These are phyloP conservation scores for Acmispon strigosus DNA, from an alignment of 306 rosid species.

Conservation along the genomic window DNA sequence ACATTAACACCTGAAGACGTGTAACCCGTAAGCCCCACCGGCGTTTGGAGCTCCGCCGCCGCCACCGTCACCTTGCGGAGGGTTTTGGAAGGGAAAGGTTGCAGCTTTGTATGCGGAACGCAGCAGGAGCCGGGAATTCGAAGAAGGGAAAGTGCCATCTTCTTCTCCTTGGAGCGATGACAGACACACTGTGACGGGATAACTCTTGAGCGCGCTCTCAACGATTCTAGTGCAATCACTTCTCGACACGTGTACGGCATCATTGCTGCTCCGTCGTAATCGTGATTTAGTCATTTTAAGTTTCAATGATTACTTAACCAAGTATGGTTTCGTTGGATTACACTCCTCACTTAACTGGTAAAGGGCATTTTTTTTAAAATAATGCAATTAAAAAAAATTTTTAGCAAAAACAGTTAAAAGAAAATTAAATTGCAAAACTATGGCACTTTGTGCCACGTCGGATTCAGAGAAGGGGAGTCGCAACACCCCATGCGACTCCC, in stretches of 20 bases:
- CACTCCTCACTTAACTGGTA: no score
- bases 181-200: conserved; percentile 5
- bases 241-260: conserved; percentile 17
- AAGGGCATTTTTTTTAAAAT: no score
- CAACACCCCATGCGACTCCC: no score
- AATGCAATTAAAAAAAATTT: no score
- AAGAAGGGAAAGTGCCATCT: conserved; percentile 50
- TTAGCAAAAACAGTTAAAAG: no score
- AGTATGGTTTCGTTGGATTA: no score
- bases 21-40: conserved; percentile 22
- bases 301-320: no score
- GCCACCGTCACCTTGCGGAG: conserved; percentile 38
- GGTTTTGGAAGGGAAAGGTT: conserved; percentile 16
- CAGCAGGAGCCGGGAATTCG: conserved; percentile 41
- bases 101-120: conserved; percentile 26
- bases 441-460: no score
- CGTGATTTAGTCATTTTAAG: no score
- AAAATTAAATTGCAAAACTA: no score
- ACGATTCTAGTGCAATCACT: conserved; percentile 7
- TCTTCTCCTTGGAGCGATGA: conserved; percentile 3
- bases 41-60: conserved; percentile 55
- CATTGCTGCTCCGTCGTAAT: no score
- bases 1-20: conserved; percentile 24
- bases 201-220: conserved; percentile 20
- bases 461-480: no score